A percentile compares a stretch with the other conserved stretches of the same genome.
Conservation (phyloP, 768 basidiomycete species). For the Paxillus involutus region DNA sequence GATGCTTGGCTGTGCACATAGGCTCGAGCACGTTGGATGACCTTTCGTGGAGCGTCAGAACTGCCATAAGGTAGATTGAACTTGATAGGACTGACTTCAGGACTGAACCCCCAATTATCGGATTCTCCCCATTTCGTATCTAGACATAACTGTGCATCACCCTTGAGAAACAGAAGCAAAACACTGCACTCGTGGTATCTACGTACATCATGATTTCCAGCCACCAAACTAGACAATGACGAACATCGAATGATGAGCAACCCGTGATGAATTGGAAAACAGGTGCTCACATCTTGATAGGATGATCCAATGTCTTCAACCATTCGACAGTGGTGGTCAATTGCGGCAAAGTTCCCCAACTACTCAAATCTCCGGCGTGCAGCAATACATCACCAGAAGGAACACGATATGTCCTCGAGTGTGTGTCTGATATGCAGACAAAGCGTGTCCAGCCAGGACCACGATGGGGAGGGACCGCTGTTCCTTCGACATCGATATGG, state of each 20-base stretch:
- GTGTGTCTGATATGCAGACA: conserved; percentile 36
- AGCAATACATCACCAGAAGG: conserved; percentile 67
- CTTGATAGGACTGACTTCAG: conserved; percentile 13
- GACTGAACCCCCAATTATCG: conserved; percentile 11
- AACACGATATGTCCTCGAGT: conserved; percentile 39
- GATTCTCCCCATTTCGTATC: conserved; percentile 16
- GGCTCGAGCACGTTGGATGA: conserved; percentile 16
- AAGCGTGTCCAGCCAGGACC: conserved; percentile 35
- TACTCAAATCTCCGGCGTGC: conserved; percentile 65
- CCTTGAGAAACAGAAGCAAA: not conserved
- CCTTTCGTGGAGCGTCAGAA: conserved; percentile 15
- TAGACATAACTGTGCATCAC: conserved; percentile 23
- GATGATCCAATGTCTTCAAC: conserved; percentile 56
- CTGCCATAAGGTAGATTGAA: not conserved
- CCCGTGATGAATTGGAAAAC: not conserved
- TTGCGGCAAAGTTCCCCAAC: conserved; percentile 43
- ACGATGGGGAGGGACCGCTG: conserved; percentile 27
- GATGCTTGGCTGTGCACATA: conserved; percentile 32
- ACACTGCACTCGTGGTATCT: not conserved
- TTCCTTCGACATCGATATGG: conserved; percentile 17
- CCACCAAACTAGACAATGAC: conserved; percentile 49
- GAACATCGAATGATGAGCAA: not conserved
- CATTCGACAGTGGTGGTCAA: conserved; percentile 55
- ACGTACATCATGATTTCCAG: conserved; percentile 68
- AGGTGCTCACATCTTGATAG: conserved; percentile 53